A percentile compares a stretch with the other conserved stretches of the same genome.
Conservation (phyloP, 73 alveolate genomes). For the Paramecium pentaurelia region DNA sequence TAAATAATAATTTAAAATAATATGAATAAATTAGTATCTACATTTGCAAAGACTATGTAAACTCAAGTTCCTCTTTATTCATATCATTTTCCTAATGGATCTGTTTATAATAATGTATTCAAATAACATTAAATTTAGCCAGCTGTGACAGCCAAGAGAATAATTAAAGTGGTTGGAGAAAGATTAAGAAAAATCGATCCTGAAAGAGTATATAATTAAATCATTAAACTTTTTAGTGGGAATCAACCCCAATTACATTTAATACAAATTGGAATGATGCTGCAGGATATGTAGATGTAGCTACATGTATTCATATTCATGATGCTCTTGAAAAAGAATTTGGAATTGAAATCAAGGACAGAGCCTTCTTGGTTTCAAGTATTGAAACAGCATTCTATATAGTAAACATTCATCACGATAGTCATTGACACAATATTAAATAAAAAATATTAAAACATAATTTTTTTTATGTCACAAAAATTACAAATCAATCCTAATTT, state of each 20-base stretch:
- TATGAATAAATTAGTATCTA: conserved; percentile 18
- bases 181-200: conserved; percentile 78
- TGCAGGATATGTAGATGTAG: conserved; percentile 72
- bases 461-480: no score
- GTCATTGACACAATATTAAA: conserved; percentile 7
- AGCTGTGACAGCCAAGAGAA: conserved; percentile 71
- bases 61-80: background rate
- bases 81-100: background rate
- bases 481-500: no score
- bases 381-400: conserved; percentile 71
- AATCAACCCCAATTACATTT: conserved; percentile 83
- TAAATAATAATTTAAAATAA: conserved; percentile 11
- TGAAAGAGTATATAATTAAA: conserved; percentile 23
- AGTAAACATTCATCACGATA: conserved; percentile 61
- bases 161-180: conserved; percentile 81
- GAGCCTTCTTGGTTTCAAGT: conserved; percentile 71
- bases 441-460: background rate
- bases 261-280: conserved; percentile 83
- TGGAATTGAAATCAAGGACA: conserved; percentile 84
- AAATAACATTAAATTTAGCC: background rate
- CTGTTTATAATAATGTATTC: background rate
- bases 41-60: background rate
- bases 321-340: conserved; percentile 90
- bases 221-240: conserved; percentile 71
- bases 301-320: conserved; percentile 81